Conservation (phyloP, 83 land plant genomes). For the Picea engelmannii region DNA sequence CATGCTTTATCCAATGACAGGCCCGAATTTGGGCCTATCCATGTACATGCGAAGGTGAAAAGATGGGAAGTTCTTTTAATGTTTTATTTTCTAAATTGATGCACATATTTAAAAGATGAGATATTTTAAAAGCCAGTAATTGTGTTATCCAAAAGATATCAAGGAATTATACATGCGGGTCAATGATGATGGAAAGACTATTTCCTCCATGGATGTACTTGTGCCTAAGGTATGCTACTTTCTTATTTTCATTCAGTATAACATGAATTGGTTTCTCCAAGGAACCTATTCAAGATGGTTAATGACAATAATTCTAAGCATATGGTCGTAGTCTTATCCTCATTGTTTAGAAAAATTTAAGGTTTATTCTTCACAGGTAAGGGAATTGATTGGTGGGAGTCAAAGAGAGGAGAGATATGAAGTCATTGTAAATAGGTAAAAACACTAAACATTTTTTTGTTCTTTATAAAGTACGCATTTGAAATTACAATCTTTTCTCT, state of each 20-base stretch:
- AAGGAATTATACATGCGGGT: no score
- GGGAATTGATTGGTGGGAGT: slow-evolving; percentile 93
- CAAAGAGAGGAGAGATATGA: slow-evolving; percentile 93
- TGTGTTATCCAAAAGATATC: no score
- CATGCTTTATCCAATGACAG: no score
- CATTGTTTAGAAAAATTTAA: background rate
- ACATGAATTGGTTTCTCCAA: background rate
- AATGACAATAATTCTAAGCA: background rate
- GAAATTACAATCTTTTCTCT: background rate
- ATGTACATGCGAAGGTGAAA: no score
- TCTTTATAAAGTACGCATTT: background rate
- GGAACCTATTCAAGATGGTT: background rate
- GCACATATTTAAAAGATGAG: no score
- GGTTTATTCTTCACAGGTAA: slow-evolving; percentile 56
- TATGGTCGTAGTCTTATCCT: background rate
- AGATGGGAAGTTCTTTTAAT: no score
- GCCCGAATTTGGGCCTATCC: no score
- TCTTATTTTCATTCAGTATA: background rate
- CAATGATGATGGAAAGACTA: no score
- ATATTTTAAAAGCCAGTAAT: no score
- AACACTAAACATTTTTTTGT: background rate
- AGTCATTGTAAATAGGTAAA: slow-evolving; percentile 65
- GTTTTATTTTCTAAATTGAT: no score
- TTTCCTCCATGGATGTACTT: no score
- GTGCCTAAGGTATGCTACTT: background rate